A percentile compares a stretch with the other conserved stretches of the same genome.
phyloP scores from a whole-genome alignment of 2,329 filamentous ascomycete genomes.

The Aplosporella prunicola region DNA sequence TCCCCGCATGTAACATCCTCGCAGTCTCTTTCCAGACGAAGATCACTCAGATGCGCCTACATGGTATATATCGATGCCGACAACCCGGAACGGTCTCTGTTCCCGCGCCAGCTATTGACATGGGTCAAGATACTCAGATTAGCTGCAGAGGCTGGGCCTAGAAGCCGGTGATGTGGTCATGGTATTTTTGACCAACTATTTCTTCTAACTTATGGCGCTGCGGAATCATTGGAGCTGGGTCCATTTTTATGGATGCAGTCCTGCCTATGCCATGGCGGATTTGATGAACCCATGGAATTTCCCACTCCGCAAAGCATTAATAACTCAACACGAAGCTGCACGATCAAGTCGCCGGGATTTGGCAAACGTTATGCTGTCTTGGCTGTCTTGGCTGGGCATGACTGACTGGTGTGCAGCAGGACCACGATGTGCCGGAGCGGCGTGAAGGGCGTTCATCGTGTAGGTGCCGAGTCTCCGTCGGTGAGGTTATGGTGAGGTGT shows the following conservation, averaged over 20 bases:
- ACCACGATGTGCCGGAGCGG: no score
- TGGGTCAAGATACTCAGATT: slow-evolving; percentile 45
- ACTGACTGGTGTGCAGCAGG: no score
- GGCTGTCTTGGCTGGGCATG: no score
- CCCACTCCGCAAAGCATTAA: background rate
- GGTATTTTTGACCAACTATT: slow-evolving; percentile 46
- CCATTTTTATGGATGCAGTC: slow-evolving; percentile 49
- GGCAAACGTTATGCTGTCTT: no score
- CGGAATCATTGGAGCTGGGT: slow-evolving; percentile 44
- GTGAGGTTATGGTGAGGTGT: no score
- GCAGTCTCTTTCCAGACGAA: slow-evolving; percentile 27
- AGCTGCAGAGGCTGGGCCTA: slow-evolving; percentile 39
- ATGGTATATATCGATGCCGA: slow-evolving; percentile 47
- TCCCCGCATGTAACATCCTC: slow-evolving; percentile 37
- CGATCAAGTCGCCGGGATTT: no score
- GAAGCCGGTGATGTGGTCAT: slow-evolving; percentile 43
- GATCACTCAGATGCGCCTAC: slow-evolving; percentile 37
- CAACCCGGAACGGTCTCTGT: slow-evolving; percentile 36
- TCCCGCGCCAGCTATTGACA: slow-evolving; percentile 38
- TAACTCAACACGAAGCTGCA: no score
- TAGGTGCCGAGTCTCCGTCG: no score
- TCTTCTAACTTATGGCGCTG: slow-evolving; percentile 47
- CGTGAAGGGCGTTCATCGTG: no score
- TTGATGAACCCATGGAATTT: slow-evolving; percentile 14
- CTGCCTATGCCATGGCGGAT: slow-evolving; percentile 42